phyloP scores from a whole-genome alignment of 2,329 filamentous ascomycete genomes.

The Bipolaris oryzae region DNA sequence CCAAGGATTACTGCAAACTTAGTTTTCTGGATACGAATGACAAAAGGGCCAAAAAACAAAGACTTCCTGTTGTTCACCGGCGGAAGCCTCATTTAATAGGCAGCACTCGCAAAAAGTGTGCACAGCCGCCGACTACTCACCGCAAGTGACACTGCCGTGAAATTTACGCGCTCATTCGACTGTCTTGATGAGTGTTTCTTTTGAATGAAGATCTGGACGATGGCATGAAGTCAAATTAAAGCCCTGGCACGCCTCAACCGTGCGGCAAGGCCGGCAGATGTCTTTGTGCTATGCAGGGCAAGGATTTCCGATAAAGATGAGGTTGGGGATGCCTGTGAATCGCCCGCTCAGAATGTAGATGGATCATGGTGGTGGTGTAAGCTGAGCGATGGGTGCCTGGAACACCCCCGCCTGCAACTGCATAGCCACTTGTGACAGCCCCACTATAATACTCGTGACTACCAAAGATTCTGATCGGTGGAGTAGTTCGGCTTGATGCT shows the following conservation, averaged over 20 bases:
- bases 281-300: no score
- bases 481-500: background rate
- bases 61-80: no score
- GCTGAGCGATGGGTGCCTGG: background rate
- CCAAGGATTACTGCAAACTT: no score
- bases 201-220: background rate
- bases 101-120: background rate
- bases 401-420: background rate
- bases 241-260: background rate
- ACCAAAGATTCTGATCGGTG: background rate
- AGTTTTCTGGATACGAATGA: no score
- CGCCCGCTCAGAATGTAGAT: background rate
- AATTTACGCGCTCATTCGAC: background rate
- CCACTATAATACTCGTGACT: background rate
- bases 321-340: background rate
- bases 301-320: background rate
- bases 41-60: no score
- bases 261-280: background rate
- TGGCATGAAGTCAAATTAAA: slow-evolving; percentile 6
- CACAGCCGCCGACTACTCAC: background rate
- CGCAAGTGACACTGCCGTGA: background rate
- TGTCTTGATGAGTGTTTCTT: background rate
- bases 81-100: slow-evolving; percentile 1
- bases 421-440: background rate
- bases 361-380: background rate